Percentiles rank a stretch among this genome's conserved stretches.
These are phyloP conservation scores for Cucurbitaria berberidis DNA, from an alignment of 2,329 filamentous ascomycete species.

Conservation along the genomic window DNA sequence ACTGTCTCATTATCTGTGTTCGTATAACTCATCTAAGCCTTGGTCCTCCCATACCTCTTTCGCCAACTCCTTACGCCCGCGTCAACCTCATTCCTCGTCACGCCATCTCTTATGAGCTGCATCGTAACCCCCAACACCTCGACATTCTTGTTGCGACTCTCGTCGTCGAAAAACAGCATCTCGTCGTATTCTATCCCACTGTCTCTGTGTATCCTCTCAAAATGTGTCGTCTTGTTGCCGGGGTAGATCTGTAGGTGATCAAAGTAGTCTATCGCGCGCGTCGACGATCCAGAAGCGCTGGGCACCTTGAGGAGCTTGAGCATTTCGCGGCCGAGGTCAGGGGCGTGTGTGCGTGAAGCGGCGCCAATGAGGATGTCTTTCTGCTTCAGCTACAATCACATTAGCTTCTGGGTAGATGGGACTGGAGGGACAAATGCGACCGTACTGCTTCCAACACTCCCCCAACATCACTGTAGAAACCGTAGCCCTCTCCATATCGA, in stretches of 20 bases:
- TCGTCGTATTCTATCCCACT: conserved; percentile 77
- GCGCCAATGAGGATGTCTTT: conserved; percentile 68
- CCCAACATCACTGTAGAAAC: conserved; percentile 56
- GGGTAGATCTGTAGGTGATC: conserved; percentile 70
- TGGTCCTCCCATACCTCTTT: conserved; percentile 64
- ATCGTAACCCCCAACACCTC: conserved; percentile 82
- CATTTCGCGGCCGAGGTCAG: conserved; percentile 80
- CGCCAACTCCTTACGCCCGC: conserved; percentile 82
- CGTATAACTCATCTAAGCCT: conserved; percentile 6
- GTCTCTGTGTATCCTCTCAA: conserved; percentile 72
- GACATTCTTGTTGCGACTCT: conserved; percentile 84
- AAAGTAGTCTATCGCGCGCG: conserved; percentile 59
- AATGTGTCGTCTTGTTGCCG: conserved; percentile 83
- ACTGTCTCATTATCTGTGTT: neutral
- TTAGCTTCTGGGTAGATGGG: neutral
- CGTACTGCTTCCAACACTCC: conserved; percentile 49
- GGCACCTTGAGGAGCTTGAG: conserved; percentile 73
- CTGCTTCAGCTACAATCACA: conserved; percentile 43
- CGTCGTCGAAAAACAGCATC: conserved; percentile 97
- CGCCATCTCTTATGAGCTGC: conserved; percentile 79
- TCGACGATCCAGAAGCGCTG: conserved; percentile 56
- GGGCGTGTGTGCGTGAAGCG: conserved; percentile 81
- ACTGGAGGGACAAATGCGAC: neutral
- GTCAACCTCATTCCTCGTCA: conserved; percentile 78
- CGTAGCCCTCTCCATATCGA: conserved; percentile 53